phyloP scores from a whole-genome alignment of 805 yeast species.

The Metschnikowia proteae region DNA sequence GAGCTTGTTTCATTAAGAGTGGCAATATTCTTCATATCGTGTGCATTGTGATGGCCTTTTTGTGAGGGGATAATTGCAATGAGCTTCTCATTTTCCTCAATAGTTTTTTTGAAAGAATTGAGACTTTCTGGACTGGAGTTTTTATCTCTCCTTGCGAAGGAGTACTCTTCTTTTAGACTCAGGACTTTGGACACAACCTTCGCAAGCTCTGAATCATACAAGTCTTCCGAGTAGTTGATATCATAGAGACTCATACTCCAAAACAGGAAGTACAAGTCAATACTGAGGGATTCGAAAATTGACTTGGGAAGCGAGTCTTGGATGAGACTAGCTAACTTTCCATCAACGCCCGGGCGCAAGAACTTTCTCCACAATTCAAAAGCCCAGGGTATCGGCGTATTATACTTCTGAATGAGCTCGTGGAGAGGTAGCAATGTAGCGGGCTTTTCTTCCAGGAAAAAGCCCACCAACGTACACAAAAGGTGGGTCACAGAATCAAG shows the following conservation, averaged over 20 bases:
- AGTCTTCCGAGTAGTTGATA: slow-evolving; percentile 47
- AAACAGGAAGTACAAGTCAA: slow-evolving; percentile 40
- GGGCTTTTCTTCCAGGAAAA: slow-evolving; percentile 39
- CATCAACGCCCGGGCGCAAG: slow-evolving; percentile 26
- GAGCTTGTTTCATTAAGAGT: slow-evolving; percentile 26
- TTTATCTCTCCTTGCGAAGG: slow-evolving; percentile 25
- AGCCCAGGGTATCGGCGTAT: slow-evolving; percentile 57
- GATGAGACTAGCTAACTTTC: slow-evolving; percentile 5
- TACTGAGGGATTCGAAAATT: slow-evolving; percentile 17
- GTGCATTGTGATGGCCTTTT: slow-evolving; percentile 42
- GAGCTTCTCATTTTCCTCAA: slow-evolving; percentile 23
- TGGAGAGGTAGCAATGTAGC: slow-evolving; percentile 37
- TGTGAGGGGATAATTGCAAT: slow-evolving; percentile 35
- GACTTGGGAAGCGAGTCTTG: slow-evolving; percentile 9
- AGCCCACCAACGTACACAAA: slow-evolving; percentile 54
- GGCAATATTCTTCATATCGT: slow-evolving; percentile 27
- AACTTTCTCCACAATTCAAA: slow-evolving; percentile 73
- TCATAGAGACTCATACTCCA: slow-evolving; percentile 78
- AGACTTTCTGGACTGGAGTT: slow-evolving; percentile 13
- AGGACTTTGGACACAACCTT: slow-evolving; percentile 36
- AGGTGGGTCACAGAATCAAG: slow-evolving; percentile 62
- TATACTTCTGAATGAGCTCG: slow-evolving; percentile 39
- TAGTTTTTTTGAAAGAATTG: slow-evolving; percentile 25
- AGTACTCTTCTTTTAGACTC: slow-evolving; percentile 34
- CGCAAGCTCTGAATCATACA: slow-evolving; percentile 48